These are phyloP conservation scores for Beauveria medogensis DNA, from an alignment of 2,329 filamentous ascomycete genomes.

Conservation along the genomic window DNA sequence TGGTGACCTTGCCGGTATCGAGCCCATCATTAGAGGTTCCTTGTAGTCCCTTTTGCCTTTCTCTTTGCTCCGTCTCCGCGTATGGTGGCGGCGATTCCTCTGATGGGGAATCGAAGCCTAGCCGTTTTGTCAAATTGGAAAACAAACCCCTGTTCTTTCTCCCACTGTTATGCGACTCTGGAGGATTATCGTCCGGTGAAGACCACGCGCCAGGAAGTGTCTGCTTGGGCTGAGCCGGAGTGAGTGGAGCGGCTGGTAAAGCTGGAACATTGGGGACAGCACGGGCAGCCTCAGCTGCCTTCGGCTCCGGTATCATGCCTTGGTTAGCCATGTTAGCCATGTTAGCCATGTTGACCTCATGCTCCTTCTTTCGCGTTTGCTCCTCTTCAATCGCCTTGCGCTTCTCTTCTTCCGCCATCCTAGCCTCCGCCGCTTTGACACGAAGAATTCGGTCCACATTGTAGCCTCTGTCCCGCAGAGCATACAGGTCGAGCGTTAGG, in stretches of 20 bases:
- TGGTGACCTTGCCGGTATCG: constrained; percentile 49
- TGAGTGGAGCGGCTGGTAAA: constrained; percentile 31
- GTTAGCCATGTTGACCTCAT: constrained; percentile 34
- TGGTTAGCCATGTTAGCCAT: constrained; percentile 25
- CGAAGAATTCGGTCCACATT: constrained; percentile 93
- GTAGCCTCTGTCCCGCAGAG: constrained; percentile 80
- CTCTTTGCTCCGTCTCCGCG: background rate
- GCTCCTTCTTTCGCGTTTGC: constrained; percentile 55
- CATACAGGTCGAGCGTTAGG: constrained; percentile 73
- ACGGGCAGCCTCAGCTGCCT: constrained; percentile 28
- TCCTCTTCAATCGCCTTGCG: constrained; percentile 68
- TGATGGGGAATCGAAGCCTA: constrained; percentile 54
- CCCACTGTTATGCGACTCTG: constrained; percentile 24
- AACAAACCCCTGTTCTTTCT: constrained; percentile 53
- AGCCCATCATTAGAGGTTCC: constrained; percentile 18
- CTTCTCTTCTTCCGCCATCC: constrained; percentile 76
- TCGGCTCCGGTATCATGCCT: constrained; percentile 10
- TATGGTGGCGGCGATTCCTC: constrained; percentile 31
- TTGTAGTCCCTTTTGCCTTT: constrained; percentile 11
- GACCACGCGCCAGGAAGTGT: constrained; percentile 72
- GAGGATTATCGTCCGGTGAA: constrained; percentile 45
- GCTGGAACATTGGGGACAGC: constrained; percentile 34
- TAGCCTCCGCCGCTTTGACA: constrained; percentile 77
- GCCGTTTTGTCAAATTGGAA: constrained; percentile 56
- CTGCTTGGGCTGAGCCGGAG: constrained; percentile 32